These are phyloP conservation scores for Globisporangium polare DNA, from an alignment of 352 stramenopile genomes.

Conservation along the genomic window DNA sequence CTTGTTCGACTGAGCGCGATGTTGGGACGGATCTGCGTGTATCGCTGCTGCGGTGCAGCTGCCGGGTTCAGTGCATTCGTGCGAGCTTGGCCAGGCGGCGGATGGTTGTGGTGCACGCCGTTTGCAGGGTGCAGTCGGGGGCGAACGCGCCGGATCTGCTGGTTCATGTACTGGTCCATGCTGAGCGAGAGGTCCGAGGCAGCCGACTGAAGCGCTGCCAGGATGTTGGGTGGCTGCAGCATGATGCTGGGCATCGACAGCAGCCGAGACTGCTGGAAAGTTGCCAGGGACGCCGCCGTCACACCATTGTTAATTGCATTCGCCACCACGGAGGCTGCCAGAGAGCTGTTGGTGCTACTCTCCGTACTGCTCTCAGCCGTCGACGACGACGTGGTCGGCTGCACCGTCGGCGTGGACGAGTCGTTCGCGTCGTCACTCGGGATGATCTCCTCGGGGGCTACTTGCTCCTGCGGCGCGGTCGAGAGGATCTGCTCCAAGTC, in stretches of 20 bases:
- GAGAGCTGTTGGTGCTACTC: neutral
- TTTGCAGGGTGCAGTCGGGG: slow-evolving; percentile 41
- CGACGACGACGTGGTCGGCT: slow-evolving; percentile 22
- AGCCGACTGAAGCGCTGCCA: slow-evolving; percentile 57
- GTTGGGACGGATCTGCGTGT: slow-evolving; percentile 82
- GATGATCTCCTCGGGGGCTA: slow-evolving; percentile 38
- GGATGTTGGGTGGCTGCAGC: slow-evolving; percentile 46
- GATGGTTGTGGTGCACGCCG: slow-evolving; percentile 24
- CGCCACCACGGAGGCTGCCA: slow-evolving; percentile 8
- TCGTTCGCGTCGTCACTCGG: slow-evolving; percentile 66
- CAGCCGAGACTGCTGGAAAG: slow-evolving; percentile 15
- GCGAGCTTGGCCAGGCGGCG: slow-evolving; percentile 18
- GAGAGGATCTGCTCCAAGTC: slow-evolving; percentile 76
- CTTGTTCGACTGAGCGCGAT: slow-evolving; percentile 78
- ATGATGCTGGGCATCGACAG: slow-evolving; percentile 25
- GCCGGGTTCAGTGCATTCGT: slow-evolving; percentile 19
- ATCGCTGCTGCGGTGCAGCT: slow-evolving; percentile 43
- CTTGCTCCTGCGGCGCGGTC: slow-evolving; percentile 52
- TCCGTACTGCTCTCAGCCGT: slow-evolving; percentile 4
- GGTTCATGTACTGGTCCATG: slow-evolving; percentile 83
- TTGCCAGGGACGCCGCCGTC: slow-evolving; percentile 7
- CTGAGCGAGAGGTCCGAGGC: slow-evolving; percentile 54
- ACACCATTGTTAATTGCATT: slow-evolving; percentile 11
- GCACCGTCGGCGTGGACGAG: slow-evolving; percentile 38
- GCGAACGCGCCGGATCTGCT: slow-evolving; percentile 76